These are phyloP conservation scores for Malassezia brasiliensis DNA, from an alignment of 1,284 basidiomycete species.

Conservation along the genomic window DNA sequence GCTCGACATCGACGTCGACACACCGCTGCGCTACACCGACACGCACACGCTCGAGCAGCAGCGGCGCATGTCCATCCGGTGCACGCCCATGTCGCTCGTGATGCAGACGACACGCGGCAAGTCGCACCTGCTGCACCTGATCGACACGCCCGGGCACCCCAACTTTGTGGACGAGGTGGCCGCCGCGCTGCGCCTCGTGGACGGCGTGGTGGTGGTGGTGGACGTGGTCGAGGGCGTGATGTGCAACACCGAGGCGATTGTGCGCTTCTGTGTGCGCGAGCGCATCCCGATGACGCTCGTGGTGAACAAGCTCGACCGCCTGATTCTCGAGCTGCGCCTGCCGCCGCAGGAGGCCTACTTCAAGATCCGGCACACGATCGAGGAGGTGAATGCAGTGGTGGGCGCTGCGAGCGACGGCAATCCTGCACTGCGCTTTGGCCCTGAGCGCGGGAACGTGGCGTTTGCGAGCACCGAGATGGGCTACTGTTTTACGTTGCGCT, in stretches of 20 bases:
- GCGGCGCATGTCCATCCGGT: slow-evolving; percentile 88
- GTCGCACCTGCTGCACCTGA: slow-evolving; percentile 81
- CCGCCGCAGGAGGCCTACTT: slow-evolving; percentile 94
- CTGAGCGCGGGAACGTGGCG: slow-evolving; percentile 90
- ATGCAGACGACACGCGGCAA: slow-evolving; percentile 79
- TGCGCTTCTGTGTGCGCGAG: slow-evolving; percentile 42
- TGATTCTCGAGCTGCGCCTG: slow-evolving; percentile 89
- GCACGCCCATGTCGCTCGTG: slow-evolving; percentile 87
- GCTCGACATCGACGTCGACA: slow-evolving; percentile 53
- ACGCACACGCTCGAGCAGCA: slow-evolving; percentile 79
- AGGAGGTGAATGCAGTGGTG: slow-evolving; percentile 75
- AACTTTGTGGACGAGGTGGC: slow-evolving; percentile 94
- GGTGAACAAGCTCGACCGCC: slow-evolving; percentile 93
- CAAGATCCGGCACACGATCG: slow-evolving; percentile 97
- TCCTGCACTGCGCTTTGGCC: slow-evolving; percentile 74
- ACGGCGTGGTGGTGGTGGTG: slow-evolving; percentile 77
- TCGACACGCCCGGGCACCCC: slow-evolving; percentile 96
- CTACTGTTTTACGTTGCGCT: slow-evolving; percentile 90
- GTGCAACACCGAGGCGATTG: slow-evolving; percentile 35
- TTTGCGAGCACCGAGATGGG: slow-evolving; percentile 95
- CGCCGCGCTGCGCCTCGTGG: slow-evolving; percentile 72
- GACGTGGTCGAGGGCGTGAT: slow-evolving; percentile 46
- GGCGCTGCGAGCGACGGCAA: slow-evolving; percentile 72
- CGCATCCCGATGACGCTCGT: slow-evolving; percentile 82
- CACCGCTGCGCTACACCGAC: slow-evolving; percentile 75